These are phyloP conservation scores for Fusarium zealandicum DNA, from an alignment of 2,329 filamentous ascomycete genomes.

Conservation along the genomic window DNA sequence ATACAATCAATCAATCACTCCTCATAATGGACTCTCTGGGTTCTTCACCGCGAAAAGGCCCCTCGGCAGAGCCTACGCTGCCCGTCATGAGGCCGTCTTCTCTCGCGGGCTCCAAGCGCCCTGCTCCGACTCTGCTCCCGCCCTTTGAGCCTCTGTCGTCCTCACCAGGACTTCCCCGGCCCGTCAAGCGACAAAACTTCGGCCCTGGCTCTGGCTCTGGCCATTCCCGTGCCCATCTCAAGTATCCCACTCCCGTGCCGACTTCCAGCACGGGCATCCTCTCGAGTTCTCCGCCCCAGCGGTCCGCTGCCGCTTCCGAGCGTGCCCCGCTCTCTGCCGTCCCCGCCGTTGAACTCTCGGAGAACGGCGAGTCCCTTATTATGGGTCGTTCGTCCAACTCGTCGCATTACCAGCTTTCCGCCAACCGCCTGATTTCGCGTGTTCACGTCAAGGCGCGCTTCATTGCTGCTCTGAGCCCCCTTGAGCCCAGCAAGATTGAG, in stretches of 20 bases:
- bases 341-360: slow-evolving; percentile 80
- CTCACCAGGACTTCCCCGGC: slow-evolving; percentile 74
- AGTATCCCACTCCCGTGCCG: slow-evolving; percentile 92
- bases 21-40: slow-evolving; percentile 48
- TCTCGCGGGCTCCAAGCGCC: slow-evolving; percentile 62
- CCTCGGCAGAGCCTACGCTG: slow-evolving; percentile 46
- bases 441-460: slow-evolving; percentile 91
- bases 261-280: slow-evolving; percentile 93
- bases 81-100: slow-evolving; percentile 40
- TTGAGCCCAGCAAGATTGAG: slow-evolving; percentile 80
- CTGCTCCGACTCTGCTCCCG: slow-evolving; percentile 74
- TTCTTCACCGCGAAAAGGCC: slow-evolving; percentile 47
- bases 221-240: slow-evolving; percentile 58
- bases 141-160: slow-evolving; percentile 83
- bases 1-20: neutral
- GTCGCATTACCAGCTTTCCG: slow-evolving; percentile 92
- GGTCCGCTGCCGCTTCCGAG: slow-evolving; percentile 70
- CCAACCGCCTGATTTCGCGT: slow-evolving; percentile 90
- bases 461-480: slow-evolving; percentile 70
- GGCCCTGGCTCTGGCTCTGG: slow-evolving; percentile 34
- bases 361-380: slow-evolving; percentile 79
- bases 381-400: slow-evolving; percentile 96
- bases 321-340: slow-evolving; percentile 84
- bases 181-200: slow-evolving; percentile 70
- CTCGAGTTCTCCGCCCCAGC: slow-evolving; percentile 79